A percentile compares a stretch with the other conserved stretches of the same genome.
Conservation (phyloP, 2,329 filamentous ascomycete genomes). For the Beauveria sp. region DNA sequence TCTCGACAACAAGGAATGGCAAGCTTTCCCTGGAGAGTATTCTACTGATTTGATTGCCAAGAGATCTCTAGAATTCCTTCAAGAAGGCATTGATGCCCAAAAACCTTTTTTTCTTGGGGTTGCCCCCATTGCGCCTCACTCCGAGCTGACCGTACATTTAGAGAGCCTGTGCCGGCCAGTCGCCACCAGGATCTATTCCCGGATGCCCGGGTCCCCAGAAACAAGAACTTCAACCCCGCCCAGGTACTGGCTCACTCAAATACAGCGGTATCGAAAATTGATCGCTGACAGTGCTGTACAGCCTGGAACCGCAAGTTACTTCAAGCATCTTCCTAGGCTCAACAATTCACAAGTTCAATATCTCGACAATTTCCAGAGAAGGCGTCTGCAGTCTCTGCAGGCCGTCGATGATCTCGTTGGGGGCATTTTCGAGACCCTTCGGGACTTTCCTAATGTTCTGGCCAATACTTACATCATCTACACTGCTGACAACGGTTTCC, state of each 20-base stretch:
- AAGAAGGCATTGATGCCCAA: conserved; percentile 39
- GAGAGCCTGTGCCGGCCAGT: conserved; percentile 32
- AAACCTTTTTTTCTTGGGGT: conserved; percentile 49
- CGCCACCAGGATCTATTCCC: conserved; percentile 55
- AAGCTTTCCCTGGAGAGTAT: conserved; percentile 44
- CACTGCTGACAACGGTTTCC: conserved; percentile 45
- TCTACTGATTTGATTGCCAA: conserved; percentile 43
- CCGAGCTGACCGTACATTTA: conserved; percentile 32
- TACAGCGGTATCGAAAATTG: neutral
- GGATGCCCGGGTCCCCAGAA: conserved; percentile 53
- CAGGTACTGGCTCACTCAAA: neutral
- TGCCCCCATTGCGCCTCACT: conserved; percentile 36
- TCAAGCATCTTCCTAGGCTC: conserved; percentile 29
- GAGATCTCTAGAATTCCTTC: conserved; percentile 44
- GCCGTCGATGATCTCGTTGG: conserved; percentile 39
- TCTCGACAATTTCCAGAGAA: conserved; percentile 32
- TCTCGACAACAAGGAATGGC: conserved; percentile 33
- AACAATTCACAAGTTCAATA: conserved; percentile 24
- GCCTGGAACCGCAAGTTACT: conserved; percentile 36
- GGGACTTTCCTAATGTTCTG: conserved; percentile 21
- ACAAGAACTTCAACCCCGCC: conserved; percentile 56
- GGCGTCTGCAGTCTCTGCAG: conserved; percentile 34
- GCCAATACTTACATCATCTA: conserved; percentile 44
- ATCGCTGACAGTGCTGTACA: neutral
- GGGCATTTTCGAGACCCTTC: conserved; percentile 26